Evolutionary conservation across 2,329 filamentous ascomycete species (phyloP).

Genomic region (Arthrinium phaeospermum): DNA sequence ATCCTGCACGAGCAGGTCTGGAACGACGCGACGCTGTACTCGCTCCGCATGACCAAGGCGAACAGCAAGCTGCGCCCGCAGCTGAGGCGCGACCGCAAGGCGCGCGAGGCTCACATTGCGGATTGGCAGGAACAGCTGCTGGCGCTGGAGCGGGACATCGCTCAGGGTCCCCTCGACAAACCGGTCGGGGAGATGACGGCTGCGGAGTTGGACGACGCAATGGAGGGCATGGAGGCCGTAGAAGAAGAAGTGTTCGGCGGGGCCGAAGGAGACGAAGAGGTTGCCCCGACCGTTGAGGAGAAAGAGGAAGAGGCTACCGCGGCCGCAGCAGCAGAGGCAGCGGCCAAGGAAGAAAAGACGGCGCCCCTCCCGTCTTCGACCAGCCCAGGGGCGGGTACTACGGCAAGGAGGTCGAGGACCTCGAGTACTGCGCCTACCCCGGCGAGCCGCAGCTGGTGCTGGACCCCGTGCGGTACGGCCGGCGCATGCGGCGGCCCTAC

Average conservation of each 20-base stretch:
- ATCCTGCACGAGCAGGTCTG: constrained; percentile 7
- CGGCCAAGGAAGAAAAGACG: too few species aligned
- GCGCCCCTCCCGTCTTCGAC: too few species aligned
- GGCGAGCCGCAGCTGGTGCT: background rate
- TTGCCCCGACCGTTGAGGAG: background rate
- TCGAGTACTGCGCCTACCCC: background rate
- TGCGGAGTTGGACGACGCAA: background rate
- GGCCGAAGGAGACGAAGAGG: background rate
- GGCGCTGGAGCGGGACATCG: background rate
- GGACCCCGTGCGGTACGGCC: background rate
- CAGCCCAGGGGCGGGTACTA: too few species aligned
- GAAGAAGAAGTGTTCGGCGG: too few species aligned
- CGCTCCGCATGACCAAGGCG: background rate
- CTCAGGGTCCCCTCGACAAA: too few species aligned
- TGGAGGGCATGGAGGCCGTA: too few species aligned
- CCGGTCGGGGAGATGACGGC: background rate
- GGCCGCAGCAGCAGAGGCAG: too few species aligned
- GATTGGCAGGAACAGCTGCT: background rate
- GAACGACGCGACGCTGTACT: background rate
- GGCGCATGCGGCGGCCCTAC: background rate
- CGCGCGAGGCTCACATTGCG: background rate
- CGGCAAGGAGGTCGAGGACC: background rate
- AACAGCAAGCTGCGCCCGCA: background rate
- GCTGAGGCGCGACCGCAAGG: background rate
- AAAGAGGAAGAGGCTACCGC: background rate